Evolutionary conservation across 495 filamentous ascomycete genomes (phyloP).

Genomic region (Talaromyces nanjingensis): DNA sequence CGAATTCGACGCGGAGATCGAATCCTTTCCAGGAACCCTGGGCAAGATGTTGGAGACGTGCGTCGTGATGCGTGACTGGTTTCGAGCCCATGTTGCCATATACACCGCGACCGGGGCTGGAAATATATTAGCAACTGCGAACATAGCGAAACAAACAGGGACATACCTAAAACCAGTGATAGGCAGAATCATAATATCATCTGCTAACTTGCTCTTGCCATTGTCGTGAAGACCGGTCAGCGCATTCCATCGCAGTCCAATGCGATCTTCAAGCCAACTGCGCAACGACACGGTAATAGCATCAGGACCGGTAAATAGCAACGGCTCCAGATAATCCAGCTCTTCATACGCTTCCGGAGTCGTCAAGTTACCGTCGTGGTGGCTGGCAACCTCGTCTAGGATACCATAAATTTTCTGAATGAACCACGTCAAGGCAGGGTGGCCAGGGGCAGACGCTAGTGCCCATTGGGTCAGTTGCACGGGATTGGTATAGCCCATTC

Average conservation of each 20-base stretch:
- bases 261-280: slow-evolving; percentile 8
- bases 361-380: slow-evolving; percentile 6
- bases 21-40: slow-evolving; percentile 11
- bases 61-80: slow-evolving; percentile 8
- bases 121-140: no score
- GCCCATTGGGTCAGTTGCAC: slow-evolving; percentile 18
- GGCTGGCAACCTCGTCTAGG: slow-evolving; percentile 11
- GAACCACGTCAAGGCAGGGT: slow-evolving; percentile 13
- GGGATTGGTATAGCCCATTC: slow-evolving; percentile 18
- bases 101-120: slow-evolving; percentile 9
- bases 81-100: slow-evolving; percentile 13
- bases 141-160: neutral
- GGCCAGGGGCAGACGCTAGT: slow-evolving; percentile 12
- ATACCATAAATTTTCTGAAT: slow-evolving; percentile 8
- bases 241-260: slow-evolving; percentile 12
- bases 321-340: slow-evolving; percentile 9
- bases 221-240: slow-evolving; percentile 10
- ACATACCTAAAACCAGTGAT: slow-evolving; percentile 12
- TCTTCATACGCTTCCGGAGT: slow-evolving; percentile 6
- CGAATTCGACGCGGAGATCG: slow-evolving; percentile 9
- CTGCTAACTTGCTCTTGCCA: slow-evolving; percentile 10
- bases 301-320: slow-evolving; percentile 8
- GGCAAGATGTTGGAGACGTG: slow-evolving; percentile 10
- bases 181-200: slow-evolving; percentile 10
- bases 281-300: slow-evolving; percentile 7